Evolutionary conservation across 768 basidiomycete species (phyloP).

Genomic region (Lactarius sanguifluus): DNA sequence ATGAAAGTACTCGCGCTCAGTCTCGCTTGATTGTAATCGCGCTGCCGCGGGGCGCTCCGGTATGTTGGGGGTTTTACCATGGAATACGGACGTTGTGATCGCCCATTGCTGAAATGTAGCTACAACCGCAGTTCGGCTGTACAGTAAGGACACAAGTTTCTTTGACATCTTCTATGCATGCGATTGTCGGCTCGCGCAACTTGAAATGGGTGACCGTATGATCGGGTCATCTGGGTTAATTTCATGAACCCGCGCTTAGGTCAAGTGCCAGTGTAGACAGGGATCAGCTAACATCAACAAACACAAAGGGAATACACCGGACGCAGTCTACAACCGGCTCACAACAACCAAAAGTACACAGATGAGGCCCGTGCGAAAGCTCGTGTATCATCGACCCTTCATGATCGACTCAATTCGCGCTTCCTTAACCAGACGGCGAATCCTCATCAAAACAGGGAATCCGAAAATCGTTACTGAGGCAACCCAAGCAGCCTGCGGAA

Average conservation of each 20-base stretch:
- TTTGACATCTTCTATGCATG: not conserved
- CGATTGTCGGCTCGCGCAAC: not conserved
- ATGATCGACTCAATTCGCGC: constrained; percentile 78
- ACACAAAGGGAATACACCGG: not conserved
- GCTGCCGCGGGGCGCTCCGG: constrained; percentile 8
- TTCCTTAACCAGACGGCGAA: constrained; percentile 59
- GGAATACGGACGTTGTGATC: not conserved
- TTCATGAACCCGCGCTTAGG: not conserved
- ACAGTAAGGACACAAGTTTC: not conserved
- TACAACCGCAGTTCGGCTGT: not conserved
- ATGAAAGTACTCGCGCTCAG: not conserved
- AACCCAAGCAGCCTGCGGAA: constrained; percentile 52
- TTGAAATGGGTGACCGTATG: not conserved
- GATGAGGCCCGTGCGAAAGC: not conserved
- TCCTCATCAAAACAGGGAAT: constrained; percentile 51
- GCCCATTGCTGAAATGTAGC: not conserved
- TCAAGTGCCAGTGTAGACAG: not conserved
- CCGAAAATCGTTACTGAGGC: constrained; percentile 52
- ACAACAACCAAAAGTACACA: not conserved
- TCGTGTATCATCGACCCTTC: constrained; percentile 54
- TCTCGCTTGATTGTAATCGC: not conserved
- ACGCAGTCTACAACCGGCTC: not conserved
- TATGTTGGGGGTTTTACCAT: constrained; percentile 6
- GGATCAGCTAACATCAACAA: not conserved
- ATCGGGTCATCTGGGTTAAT: not conserved